Conservation (phyloP, 2,329 filamentous ascomycete species). For the Rhinocladiella mackenziei region DNA sequence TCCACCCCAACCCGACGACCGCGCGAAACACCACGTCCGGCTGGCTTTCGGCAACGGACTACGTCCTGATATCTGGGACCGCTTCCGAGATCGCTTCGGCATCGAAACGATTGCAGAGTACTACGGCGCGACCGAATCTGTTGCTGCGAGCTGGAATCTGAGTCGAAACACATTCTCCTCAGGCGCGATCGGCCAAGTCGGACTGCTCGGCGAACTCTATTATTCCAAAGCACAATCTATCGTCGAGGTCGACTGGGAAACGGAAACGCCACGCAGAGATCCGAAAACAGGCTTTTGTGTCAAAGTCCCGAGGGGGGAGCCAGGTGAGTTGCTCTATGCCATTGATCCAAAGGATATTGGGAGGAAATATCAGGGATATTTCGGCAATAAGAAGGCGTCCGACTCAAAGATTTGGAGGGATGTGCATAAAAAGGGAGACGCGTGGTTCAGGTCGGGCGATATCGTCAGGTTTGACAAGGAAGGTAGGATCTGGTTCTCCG, state of each 20-base stretch:
- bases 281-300: conserved; percentile 66
- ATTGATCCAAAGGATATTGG: conserved; percentile 55
- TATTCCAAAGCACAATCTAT: conserved; percentile 53
- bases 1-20: conserved; percentile 65
- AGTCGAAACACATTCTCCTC: conserved; percentile 66
- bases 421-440: conserved; percentile 64
- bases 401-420: conserved; percentile 61
- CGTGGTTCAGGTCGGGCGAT: conserved; percentile 67
- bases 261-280: conserved; percentile 64
- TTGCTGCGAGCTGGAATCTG: conserved; percentile 66
- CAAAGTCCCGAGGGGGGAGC: conserved; percentile 54
- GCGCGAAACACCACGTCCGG: conserved; percentile 63
- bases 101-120: conserved; percentile 73
- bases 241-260: conserved; percentile 67
- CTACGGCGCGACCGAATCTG: conserved; percentile 73
- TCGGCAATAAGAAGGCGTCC: conserved; percentile 63
- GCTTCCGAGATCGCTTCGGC: conserved; percentile 75
- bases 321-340: conserved; percentile 64
- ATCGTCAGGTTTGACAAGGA: conserved; percentile 59
- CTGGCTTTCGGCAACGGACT: conserved; percentile 80
- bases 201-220: conserved; percentile 57
- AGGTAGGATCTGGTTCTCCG: conserved; percentile 66
- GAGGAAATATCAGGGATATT: conserved; percentile 65
- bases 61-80: conserved; percentile 78
- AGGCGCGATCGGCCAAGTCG: conserved; percentile 75